Percentiles rank a stretch among this genome's conserved stretches.
Evolutionary conservation across 805 yeast species (phyloP).

Genomic region (Spathaspora passalidarum): DNA sequence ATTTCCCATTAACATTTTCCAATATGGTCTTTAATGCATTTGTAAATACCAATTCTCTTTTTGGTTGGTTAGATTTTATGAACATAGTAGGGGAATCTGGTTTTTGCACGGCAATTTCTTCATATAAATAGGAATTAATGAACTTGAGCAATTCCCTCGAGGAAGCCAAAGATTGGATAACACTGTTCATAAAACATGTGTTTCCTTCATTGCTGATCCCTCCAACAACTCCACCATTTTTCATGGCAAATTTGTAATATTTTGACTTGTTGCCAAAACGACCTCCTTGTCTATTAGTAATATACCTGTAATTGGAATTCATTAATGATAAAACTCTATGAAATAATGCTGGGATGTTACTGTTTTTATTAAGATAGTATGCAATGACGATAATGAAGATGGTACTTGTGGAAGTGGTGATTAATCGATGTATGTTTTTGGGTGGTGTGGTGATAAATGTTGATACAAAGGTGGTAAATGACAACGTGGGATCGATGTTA

Average conservation of each 20-base stretch:
- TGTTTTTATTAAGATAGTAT: neutral
- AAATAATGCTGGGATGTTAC: constrained; percentile 9
- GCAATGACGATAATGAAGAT: constrained; percentile 4
- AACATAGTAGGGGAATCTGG: constrained; percentile 7
- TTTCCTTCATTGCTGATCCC: constrained; percentile 90
- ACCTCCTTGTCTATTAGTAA: neutral
- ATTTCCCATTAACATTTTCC: constrained; percentile 55
- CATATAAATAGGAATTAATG: constrained; percentile 41
- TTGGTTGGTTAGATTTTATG: constrained; percentile 18
- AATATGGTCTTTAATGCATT: constrained; percentile 50
- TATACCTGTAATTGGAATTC: constrained; percentile 15
- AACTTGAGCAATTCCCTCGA: constrained; percentile 59
- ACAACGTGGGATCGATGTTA: neutral
- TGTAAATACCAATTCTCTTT: constrained; percentile 44
- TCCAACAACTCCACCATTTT: constrained; percentile 72
- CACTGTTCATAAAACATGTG: constrained; percentile 93
- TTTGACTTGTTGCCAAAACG: constrained; percentile 13
- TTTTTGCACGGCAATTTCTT: constrained; percentile 24
- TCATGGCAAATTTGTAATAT: constrained; percentile 41
- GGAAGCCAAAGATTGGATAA: constrained; percentile 77
- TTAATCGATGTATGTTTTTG: neutral
- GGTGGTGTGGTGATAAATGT: neutral
- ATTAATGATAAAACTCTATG: constrained; percentile 9
- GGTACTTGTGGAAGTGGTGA: constrained; percentile 6
- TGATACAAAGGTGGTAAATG: neutral